These are phyloP conservation scores for Russula sp. DNA, from an alignment of 768 basidiomycete genomes.

Conservation along the genomic window DNA sequence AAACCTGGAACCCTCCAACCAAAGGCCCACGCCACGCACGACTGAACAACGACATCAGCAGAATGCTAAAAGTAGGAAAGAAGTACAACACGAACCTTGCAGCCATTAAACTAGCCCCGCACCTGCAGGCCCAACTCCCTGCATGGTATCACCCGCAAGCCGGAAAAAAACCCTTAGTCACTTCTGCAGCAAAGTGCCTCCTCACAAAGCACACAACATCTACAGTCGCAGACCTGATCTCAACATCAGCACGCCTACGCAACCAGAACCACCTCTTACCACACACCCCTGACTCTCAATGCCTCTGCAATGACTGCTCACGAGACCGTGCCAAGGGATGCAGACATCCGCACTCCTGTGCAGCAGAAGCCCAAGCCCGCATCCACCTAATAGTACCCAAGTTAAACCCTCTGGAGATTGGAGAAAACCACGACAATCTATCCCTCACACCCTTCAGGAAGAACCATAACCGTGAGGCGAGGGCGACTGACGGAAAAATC, in stretches of 20 bases:
- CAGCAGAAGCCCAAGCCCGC: neutral
- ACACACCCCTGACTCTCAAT: neutral
- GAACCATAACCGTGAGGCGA: neutral
- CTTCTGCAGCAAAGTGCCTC: neutral
- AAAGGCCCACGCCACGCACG: neutral
- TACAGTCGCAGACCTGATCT: neutral
- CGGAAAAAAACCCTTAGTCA: accelerated
- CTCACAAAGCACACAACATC: neutral
- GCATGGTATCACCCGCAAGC: neutral
- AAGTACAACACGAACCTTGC: neutral
- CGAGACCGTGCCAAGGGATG: neutral
- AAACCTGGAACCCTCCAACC: slow-evolving; percentile 18
- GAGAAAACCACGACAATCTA: neutral
- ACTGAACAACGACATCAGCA: neutral
- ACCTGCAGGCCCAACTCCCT: neutral
- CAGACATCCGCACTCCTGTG: neutral
- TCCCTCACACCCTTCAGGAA: neutral
- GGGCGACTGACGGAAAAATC: neutral
- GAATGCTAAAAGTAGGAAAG: slow-evolving; percentile 10
- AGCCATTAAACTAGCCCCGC: neutral
- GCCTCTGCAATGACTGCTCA: neutral
- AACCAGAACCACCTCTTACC: no score
- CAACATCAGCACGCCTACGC: neutral
- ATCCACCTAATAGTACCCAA: neutral
- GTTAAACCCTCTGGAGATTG: accelerated